Conservation (phyloP, 306 rosid genomes). For the Acacia crassicarpa region DNA sequence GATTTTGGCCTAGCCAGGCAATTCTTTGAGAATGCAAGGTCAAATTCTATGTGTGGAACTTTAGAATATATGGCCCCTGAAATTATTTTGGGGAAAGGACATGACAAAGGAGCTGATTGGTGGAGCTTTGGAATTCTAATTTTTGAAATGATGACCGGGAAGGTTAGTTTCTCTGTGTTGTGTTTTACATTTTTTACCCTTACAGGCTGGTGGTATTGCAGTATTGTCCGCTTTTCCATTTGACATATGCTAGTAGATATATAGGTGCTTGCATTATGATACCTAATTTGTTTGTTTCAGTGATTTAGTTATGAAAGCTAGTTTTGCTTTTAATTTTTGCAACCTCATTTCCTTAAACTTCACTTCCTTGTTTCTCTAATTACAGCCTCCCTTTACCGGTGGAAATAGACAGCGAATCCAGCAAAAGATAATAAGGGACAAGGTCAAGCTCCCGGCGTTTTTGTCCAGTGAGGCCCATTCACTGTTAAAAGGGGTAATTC, state of each 20-base stretch:
- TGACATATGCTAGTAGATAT: neutral
- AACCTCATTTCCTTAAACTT: neutral
- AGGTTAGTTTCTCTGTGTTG: constrained; percentile 43
- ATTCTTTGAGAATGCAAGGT: constrained; percentile 55
- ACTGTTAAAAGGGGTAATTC: constrained; percentile 70
- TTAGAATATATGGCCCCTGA: constrained; percentile 84
- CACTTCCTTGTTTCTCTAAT: constrained; percentile 19
- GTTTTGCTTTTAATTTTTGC: neutral
- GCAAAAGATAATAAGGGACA: constrained; percentile 77
- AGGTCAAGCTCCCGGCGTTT: constrained; percentile 75
- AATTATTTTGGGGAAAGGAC: constrained; percentile 76
- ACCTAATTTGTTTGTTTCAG: neutral
- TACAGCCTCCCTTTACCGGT: constrained; percentile 73
- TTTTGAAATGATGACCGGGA: constrained; percentile 86
- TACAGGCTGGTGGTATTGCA: neutral
- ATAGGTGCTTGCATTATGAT: neutral
- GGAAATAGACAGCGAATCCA: constrained; percentile 74
- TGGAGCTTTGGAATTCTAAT: constrained; percentile 82
- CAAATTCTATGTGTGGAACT: constrained; percentile 79
- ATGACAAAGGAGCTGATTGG: constrained; percentile 87
- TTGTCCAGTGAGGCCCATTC: constrained; percentile 87
- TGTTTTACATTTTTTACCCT: neutral
- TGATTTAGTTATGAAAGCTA: neutral
- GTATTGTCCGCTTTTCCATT: neutral
- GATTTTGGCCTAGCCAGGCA: constrained; percentile 86